Evolutionary conservation across 495 filamentous ascomycete genomes (phyloP), one percentile per base, ranked within the genome.

Genomic region (Talaromyces trachyspermus): DNA sequence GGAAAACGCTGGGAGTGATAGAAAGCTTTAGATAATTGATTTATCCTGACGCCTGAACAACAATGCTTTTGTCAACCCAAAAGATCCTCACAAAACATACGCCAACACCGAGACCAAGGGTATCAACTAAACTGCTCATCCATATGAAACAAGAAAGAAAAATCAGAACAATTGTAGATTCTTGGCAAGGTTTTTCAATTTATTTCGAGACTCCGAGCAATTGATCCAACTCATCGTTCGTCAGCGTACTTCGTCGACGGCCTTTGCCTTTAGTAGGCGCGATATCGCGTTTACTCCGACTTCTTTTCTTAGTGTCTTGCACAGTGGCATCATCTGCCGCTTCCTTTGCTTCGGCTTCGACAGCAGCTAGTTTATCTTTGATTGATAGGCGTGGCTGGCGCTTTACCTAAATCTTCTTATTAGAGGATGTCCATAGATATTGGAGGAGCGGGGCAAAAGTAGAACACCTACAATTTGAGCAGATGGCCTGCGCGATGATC

Each of bases 141-240:
- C 35, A 47, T 9, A 25, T 33, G 20, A 12, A 36, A 20, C 25
- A 8, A 24, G 11, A 19, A 49, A 26, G 20, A 23, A 12, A 36
- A 10, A 27, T 27, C 11, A 27, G 5, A 38, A 22, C 17, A n/a
- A n/a, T n/a, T n/a, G n/a, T n/a, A n/a, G n/a, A n/a, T n/a, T n/a
- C n/a, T n/a, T n/a, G n/a, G n/a, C n/a, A n/a, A n/a, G n/a, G n/a
- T n/a, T n/a, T n/a, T n/a, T n/a, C n/a, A n/a, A n/a, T n/a, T 23
- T 50, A 50, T 35, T 59, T 52, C 18, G 56, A 43, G 40, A 63
- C 54, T 20, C 71, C 67, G 64, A 84, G 76, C 53, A 84, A 61
- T 37, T 79, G 78, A 45, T 84, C 80, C 38, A 88, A 54, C 53
- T 89, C 85, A 66, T 81, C 81, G n/a, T 75, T 79, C 18, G 79